Evolutionary conservation across 2,329 filamentous ascomycete species (phyloP).

Genomic region (Calcarisporium arbuscula): DNA sequence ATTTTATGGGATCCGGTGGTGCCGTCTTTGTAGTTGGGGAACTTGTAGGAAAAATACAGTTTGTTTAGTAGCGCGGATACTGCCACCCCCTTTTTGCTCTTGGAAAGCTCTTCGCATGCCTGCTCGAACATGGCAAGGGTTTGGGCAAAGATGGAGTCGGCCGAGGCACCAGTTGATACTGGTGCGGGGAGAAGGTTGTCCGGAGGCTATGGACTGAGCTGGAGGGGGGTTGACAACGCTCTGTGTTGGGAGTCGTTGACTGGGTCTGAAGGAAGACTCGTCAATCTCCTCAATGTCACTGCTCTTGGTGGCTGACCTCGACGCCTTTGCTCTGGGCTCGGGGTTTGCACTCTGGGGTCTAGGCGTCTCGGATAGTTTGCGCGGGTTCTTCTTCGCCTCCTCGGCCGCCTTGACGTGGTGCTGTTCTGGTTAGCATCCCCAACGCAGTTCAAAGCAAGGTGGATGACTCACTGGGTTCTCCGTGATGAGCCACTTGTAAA

Average conservation of each 20-base stretch:
- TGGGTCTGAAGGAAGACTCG: slow-evolving; percentile 20
- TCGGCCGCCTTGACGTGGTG: slow-evolving; percentile 17
- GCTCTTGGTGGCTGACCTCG: slow-evolving; percentile 8
- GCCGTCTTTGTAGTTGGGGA: slow-evolving; percentile 21
- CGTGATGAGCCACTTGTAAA: slow-evolving; percentile 42
- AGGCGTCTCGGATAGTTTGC: slow-evolving; percentile 11
- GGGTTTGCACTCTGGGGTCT: slow-evolving; percentile 11
- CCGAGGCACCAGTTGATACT: too few relatives aligned
- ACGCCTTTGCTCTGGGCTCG: slow-evolving; percentile 8
- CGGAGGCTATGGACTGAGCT: too few relatives aligned
- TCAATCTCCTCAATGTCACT: slow-evolving; percentile 10
- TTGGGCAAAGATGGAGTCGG: too few relatives aligned
- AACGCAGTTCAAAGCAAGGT: too few relatives aligned
- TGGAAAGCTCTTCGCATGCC: slow-evolving; percentile 5
- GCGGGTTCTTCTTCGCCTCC: slow-evolving; percentile 15
- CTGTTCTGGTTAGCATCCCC: slow-evolving; percentile 16
- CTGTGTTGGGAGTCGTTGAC: too few relatives aligned
- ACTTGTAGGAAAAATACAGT: slow-evolving; percentile 26
- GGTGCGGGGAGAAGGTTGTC: too few relatives aligned
- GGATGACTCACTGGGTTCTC: slow-evolving; percentile 32
- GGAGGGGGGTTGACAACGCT: too few relatives aligned
- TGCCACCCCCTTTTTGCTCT: slow-evolving; percentile 17
- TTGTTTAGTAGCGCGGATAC: slow-evolving; percentile 16
- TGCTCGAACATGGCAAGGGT: too few relatives aligned
- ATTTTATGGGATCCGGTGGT: slow-evolving; percentile 31